Percentiles rank a stretch among this genome's conserved stretches.
Evolutionary conservation across 306 rosid genomes (phyloP).

Genomic region (Prunus mongolica): DNA sequence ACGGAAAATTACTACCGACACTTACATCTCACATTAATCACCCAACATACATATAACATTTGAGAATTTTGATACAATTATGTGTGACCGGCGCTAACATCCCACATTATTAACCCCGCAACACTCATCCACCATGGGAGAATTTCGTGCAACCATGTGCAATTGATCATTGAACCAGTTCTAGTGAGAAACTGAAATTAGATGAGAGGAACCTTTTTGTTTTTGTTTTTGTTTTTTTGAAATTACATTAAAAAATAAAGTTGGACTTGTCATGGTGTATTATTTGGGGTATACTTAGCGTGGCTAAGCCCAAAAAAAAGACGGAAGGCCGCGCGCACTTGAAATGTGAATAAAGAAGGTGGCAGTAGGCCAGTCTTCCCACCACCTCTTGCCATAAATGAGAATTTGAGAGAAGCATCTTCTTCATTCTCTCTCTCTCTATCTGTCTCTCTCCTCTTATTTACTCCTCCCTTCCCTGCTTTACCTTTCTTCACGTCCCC

Average conservation of each 20-base stretch:
- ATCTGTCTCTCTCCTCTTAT: neutral
- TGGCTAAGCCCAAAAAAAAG: too few species aligned
- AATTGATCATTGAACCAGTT: neutral
- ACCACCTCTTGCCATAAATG: neutral
- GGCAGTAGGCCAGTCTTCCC: slow-evolving; percentile 5
- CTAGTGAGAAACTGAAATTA: neutral
- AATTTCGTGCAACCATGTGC: too few species aligned
- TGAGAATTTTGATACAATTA: too few species aligned
- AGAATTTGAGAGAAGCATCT: neutral
- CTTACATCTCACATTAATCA: too few species aligned
- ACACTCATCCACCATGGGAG: too few species aligned
- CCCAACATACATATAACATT: fast-evolving
- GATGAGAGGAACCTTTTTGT: neutral
- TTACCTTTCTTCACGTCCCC: neutral
- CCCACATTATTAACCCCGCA: too few species aligned
- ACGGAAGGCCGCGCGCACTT: neutral
- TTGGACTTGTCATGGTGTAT: too few species aligned
- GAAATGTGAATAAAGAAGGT: neutral
- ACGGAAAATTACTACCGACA: too few species aligned
- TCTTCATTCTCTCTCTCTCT: neutral
- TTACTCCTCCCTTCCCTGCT: slow-evolving; percentile 2
- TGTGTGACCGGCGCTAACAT: too few species aligned
- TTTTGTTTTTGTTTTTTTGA: neutral
- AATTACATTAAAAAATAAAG: too few species aligned
- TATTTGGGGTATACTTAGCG: too few species aligned